Conservation (phyloP, 345 rosid genomes). For the Citrus hindsii region DNA sequence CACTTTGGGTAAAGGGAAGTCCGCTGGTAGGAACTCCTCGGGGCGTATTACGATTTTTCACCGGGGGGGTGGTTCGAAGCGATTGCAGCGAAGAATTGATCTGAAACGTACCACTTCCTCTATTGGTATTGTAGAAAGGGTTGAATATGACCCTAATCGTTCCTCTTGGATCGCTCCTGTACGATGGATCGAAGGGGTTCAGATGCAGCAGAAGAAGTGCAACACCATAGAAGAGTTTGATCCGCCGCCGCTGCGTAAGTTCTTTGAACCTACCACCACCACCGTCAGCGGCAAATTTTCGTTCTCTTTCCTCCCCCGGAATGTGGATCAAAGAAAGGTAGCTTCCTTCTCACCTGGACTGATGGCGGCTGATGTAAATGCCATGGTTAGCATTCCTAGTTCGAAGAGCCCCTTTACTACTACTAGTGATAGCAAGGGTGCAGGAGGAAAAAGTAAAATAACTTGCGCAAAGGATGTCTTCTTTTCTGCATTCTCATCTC, state of each 20-base stretch:
- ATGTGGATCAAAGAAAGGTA: conserved; percentile 14
- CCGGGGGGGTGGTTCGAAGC: conserved; percentile 32
- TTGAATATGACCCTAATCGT: conserved; percentile 21
- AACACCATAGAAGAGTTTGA: not conserved
- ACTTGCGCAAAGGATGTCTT: conserved; percentile 15
- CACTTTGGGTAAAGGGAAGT: not conserved
- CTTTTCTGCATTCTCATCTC: conserved; percentile 19
- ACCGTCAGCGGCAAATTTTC: not conserved
- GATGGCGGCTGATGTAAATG: not conserved
- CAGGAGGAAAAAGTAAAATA: not conserved
- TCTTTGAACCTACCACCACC: conserved; percentile 1
- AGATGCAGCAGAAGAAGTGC: not conserved
- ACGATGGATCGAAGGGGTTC: conserved; percentile 11
- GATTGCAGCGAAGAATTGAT: conserved; percentile 19
- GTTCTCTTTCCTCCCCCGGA: conserved; percentile 3
- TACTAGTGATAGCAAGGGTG: not conserved
- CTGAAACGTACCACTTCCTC: conserved; percentile 20
- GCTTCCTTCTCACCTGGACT: conserved; percentile 3
- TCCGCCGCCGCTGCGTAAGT: not conserved
- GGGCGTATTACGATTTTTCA: conserved; percentile 27
- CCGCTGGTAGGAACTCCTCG: conserved; percentile 18
- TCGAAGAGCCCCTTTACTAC: not conserved
- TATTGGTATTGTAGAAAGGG: conserved; percentile 27
- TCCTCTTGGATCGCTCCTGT: conserved; percentile 13
- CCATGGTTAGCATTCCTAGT: not conserved